Evolutionary conservation across 2,329 filamentous ascomycete genomes (phyloP).

Genomic region (Escovopsis sp.): DNA sequence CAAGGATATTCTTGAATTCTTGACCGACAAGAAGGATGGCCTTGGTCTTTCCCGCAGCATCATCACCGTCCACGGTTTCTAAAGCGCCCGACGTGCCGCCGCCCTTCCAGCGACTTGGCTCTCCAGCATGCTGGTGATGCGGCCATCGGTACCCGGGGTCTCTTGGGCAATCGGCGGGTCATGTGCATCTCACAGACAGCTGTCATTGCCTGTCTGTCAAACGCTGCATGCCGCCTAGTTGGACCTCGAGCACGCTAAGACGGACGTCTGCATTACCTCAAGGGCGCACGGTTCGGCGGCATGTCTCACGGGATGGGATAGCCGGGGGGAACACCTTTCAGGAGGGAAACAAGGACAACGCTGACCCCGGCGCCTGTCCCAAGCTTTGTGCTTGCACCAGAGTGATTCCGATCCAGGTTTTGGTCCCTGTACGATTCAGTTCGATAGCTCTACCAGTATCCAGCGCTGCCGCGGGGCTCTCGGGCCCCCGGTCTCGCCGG

Average conservation of each 20-base stretch:
- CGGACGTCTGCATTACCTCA: background rate
- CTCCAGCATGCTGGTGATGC: conserved; percentile 17
- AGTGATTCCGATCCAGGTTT: no score
- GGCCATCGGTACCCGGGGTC: conserved; percentile 14
- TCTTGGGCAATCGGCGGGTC: conserved; percentile 1
- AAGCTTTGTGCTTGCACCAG: no score
- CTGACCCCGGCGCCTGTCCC: no score
- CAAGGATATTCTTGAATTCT: conserved; percentile 96
- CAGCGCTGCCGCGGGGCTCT: no score
- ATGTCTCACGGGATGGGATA: conserved; percentile 1
- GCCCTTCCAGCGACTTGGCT: conserved; percentile 20
- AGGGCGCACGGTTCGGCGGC: no score
- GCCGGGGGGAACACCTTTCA: background rate
- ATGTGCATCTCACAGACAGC: background rate
- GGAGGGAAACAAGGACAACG: no score
- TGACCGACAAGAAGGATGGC: conserved; percentile 89
- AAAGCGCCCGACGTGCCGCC: conserved; percentile 25
- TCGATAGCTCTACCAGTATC: no score
- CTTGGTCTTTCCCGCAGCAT: conserved; percentile 89
- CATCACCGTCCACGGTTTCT: conserved; percentile 67
- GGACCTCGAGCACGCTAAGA: conserved; percentile 7
- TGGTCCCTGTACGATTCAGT: no score
- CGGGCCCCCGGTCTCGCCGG: no score
- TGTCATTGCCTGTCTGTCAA: conserved; percentile 5
- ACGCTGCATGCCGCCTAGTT: background rate